Evolutionary conservation across 148 eudicot genomes (phyloP).

Genomic region (Chenopodium suecicum): DNA sequence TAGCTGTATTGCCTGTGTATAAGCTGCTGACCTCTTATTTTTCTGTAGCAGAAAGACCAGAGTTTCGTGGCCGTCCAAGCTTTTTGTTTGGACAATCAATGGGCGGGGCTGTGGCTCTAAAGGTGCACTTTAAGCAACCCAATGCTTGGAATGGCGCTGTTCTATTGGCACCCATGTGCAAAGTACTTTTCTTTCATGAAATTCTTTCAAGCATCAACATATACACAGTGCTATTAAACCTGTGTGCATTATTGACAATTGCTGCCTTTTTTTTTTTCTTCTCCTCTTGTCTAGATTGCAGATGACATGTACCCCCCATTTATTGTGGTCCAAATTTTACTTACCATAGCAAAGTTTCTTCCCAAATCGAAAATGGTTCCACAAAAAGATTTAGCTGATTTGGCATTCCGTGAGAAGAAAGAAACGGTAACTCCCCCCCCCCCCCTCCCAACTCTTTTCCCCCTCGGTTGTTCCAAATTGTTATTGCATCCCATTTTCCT

Average conservation of each 20-base stretch:
- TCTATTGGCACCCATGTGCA: conserved; percentile 98
- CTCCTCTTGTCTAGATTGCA: conserved; percentile 60
- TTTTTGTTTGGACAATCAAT: conserved; percentile 90
- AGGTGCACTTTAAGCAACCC: conserved; percentile 86
- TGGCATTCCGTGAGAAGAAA: conserved; percentile 89
- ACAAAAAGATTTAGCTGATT: conserved; percentile 57
- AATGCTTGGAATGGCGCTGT: conserved; percentile 83
- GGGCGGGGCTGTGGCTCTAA: conserved; percentile 97
- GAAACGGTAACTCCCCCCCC: conserved; percentile 47
- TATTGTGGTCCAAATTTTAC: conserved; percentile 59
- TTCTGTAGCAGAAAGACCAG: conserved; percentile 55
- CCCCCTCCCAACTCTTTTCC: conserved; percentile 4
- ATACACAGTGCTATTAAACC: conserved; percentile 1
- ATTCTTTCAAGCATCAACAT: not conserved
- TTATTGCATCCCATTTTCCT: not conserved
- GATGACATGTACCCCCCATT: conserved; percentile 87
- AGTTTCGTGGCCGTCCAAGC: conserved; percentile 49
- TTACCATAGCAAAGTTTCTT: conserved; percentile 66
- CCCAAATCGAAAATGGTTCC: conserved; percentile 89
- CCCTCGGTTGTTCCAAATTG: not conserved
- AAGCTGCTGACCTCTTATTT: not conserved
- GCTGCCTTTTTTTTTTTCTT: not conserved
- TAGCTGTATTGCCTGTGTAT: not conserved
- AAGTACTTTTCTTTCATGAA: conserved; percentile 44
- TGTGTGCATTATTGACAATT: conserved; percentile 4